Base-by-base conservation (phyloP, 1,139 yeast genomes). In the Hanseniaspora uvarum region DNA sequence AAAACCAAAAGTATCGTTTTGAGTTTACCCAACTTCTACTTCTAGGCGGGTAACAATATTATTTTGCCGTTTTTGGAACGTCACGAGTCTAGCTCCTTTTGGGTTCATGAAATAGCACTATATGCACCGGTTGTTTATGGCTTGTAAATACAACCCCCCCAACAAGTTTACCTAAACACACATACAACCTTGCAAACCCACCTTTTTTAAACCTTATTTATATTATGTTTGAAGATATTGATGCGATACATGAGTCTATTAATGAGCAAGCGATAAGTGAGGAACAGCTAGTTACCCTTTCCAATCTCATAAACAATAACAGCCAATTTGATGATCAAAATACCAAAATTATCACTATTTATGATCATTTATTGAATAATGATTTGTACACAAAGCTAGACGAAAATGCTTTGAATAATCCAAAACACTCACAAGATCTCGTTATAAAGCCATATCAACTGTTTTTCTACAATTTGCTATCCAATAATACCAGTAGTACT, bases 361-460 rank as follows among this genome's bases (percentile, higher is more conserved):
- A 39, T 23, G 30, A 39, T 5, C 43, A 39, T 24, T 11, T 39
- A 23, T 14, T 39, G 1, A 39, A 24, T 6, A 16, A 39, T 1
- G 24, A 39, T 5, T 24, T 39, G n/a, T 39, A 23, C 19, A 7
- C 5, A 11, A 39, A 39, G 5, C 10, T 8, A 6, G 16, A 41
- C 2, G 46, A 16, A 28, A 41, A 41, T 7, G 21, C n/a, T 18
- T 0, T 4, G 16, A 18, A 26, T 14, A 24, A 41, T 18, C 10
- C n/a, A 24, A 47, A 47, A 12, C 40, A 38, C 11, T 47, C 38
- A n/a, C 52, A 49, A 11, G 46, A 49, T 12, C 12, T 31, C 19
- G 24, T 49, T 2, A 49, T 49, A n/a, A 49, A 49, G 26, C 36
- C 43, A 16, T 49, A 40, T 11, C 52, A 47, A 16, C 23, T 47